Percentiles rank a stretch among this genome's conserved stretches.
phyloP scores from a whole-genome alignment of 2,329 filamentous ascomycete genomes.

The Ascocoryne sarcoides region DNA sequence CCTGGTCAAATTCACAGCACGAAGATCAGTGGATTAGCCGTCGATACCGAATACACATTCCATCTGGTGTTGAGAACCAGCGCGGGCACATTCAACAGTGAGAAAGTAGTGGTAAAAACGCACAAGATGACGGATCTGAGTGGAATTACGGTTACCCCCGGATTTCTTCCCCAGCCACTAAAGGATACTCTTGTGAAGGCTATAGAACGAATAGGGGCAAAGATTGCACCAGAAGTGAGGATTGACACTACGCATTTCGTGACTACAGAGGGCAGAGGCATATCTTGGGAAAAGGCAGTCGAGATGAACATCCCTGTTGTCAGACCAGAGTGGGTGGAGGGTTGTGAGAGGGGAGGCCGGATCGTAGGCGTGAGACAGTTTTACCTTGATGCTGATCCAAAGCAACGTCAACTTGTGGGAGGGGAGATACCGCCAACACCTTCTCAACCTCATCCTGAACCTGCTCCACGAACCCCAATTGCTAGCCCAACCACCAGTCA shows the following conservation, averaged over 20 bases:
- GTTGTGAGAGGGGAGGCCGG: constrained; percentile 86
- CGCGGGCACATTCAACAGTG: constrained; percentile 77
- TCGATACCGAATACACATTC: constrained; percentile 94
- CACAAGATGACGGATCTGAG: constrained; percentile 98
- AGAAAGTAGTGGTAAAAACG: constrained; percentile 77
- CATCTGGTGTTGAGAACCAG: constrained; percentile 85
- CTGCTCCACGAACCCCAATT: constrained; percentile 6
- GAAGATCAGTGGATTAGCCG: constrained; percentile 92
- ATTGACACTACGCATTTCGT: constrained; percentile 99
- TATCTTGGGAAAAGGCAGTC: constrained; percentile 90
- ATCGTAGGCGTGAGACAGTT: constrained; percentile 94
- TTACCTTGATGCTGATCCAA: constrained; percentile 75
- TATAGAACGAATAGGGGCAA: constrained; percentile 83
- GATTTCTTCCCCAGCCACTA: constrained; percentile 65
- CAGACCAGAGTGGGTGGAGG: constrained; percentile 91
- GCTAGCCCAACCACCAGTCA: constrained; percentile 15
- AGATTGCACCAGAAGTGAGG: constrained; percentile 78
- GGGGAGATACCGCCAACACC: constrained; percentile 13
- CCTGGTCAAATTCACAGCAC: constrained; percentile 84
- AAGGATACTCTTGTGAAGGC: constrained; percentile 67
- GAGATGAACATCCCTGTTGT: constrained; percentile 98
- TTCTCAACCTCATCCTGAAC: constrained; percentile 12
- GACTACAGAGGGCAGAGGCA: constrained; percentile 83
- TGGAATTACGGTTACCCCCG: constrained; percentile 89
- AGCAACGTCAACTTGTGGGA: constrained; percentile 20